Evolutionary conservation across 371 early-diverging fungal species (phyloP).

Genomic region (Apophysomyces sp.): DNA sequence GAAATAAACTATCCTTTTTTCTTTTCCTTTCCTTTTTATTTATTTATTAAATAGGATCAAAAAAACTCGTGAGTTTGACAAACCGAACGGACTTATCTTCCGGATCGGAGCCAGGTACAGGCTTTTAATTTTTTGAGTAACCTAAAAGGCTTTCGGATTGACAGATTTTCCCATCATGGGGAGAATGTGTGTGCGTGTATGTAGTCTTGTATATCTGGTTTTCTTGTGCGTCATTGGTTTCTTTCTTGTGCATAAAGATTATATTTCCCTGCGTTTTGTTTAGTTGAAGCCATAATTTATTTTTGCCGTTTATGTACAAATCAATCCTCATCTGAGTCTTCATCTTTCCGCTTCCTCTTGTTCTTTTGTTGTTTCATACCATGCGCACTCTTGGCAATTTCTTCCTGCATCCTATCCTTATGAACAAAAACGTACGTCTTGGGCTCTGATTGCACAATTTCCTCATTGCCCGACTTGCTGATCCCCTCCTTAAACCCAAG

Average conservation of each 20-base stretch:
- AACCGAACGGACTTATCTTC: not conserved
- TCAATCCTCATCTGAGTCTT: conserved; percentile 1
- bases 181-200: too few species aligned
- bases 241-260: not conserved
- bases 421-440: conserved; percentile 73
- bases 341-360: conserved; percentile 27
- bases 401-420: conserved; percentile 48
- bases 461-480: conserved; percentile 75
- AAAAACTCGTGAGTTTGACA: not conserved
- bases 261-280: not conserved
- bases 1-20: not conserved
- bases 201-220: not conserved
- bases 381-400: conserved; percentile 32
- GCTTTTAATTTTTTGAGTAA: not conserved
- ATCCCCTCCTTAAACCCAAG: conserved; percentile 87
- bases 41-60: not conserved
- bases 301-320: not conserved
- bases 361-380: conserved; percentile 16
- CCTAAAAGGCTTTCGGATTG: not conserved
- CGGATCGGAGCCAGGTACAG: not conserved
- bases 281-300: not conserved
- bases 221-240: not conserved
- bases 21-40: not conserved
- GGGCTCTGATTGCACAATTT: conserved; percentile 69
- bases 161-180: not conserved